Conservation (phyloP, 78 protist genomes). For the Protostelium mycophagum region DNA sequence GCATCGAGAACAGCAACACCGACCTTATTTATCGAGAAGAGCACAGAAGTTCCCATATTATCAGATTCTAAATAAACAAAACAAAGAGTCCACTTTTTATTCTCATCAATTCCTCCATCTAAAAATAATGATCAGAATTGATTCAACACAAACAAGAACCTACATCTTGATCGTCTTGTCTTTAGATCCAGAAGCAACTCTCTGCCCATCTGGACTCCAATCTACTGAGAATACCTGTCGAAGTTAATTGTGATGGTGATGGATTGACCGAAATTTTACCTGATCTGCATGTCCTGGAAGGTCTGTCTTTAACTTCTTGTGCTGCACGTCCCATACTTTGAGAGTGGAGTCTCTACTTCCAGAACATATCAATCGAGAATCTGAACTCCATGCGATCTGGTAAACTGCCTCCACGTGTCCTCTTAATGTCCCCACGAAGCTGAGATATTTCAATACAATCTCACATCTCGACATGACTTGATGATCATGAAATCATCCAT, state of each 20-base stretch:
- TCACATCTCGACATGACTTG: background rate
- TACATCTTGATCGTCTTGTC: conserved; percentile 85
- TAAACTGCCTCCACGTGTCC: conserved; percentile 98
- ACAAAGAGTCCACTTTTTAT: too few relatives aligned
- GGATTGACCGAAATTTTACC: conserved; percentile 27
- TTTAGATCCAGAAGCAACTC: conserved; percentile 89
- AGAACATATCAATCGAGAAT: conserved; percentile 82
- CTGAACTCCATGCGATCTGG: conserved; percentile 94
- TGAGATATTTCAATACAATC: background rate
- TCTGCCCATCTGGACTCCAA: conserved; percentile 96
- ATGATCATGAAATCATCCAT: too few relatives aligned
- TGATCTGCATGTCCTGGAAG: conserved; percentile 99
- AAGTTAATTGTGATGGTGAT: background rate
- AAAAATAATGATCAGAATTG: background rate
- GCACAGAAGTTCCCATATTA: too few relatives aligned
- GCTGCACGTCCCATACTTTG: conserved; percentile 80
- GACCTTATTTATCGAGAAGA: too few relatives aligned
- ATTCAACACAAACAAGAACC: background rate
- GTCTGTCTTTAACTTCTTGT: conserved; percentile 71
- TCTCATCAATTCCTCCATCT: conserved; percentile 32
- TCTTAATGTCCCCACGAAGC: conserved; percentile 76
- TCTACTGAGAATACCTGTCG: conserved; percentile 90
- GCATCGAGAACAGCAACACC: too few relatives aligned
- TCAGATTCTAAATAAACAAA: too few relatives aligned
- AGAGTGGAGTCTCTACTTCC: conserved; percentile 93